These are phyloP conservation scores for Flaveria sonorensis DNA, from an alignment of 129 eudicot genomes.

Conservation along the genomic window DNA sequence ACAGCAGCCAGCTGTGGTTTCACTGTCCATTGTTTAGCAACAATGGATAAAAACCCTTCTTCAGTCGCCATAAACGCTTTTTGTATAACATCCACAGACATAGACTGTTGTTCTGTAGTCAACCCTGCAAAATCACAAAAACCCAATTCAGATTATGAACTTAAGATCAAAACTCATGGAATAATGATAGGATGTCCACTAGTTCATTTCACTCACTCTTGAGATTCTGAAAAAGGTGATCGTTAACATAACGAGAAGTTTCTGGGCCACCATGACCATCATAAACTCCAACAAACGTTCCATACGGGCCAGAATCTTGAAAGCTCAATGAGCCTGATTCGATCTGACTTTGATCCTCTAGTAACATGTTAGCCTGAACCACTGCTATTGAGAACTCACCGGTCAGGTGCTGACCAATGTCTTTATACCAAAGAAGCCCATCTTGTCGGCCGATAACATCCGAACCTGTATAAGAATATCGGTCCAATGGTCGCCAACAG, in stretches of 20 bases:
- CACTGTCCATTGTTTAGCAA: constrained; percentile 63
- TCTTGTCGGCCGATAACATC: constrained; percentile 62
- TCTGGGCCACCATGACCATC: constrained; percentile 93
- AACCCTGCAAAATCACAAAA: constrained; percentile 45
- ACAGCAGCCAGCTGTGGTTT: constrained; percentile 74
- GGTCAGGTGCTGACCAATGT: constrained; percentile 56
- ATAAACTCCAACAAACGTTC: constrained; percentile 76
- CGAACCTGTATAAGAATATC: constrained; percentile 39
- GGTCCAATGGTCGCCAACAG: constrained; percentile 63
- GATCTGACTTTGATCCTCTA: constrained; percentile 76
- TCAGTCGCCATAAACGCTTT: constrained; percentile 71
- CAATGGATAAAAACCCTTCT: constrained; percentile 66
- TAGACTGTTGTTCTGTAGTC: constrained; percentile 56
- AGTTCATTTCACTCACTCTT: constrained; percentile 47
- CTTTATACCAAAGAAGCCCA: constrained; percentile 81
- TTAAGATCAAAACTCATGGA: not conserved
- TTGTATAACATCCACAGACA: constrained; percentile 65
- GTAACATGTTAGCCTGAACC: constrained; percentile 74
- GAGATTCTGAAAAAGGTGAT: constrained; percentile 61
- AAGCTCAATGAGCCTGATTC: constrained; percentile 77
- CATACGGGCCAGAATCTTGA: constrained; percentile 65
- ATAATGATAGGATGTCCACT: not conserved
- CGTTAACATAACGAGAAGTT: constrained; percentile 71
- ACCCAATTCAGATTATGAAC: not conserved
- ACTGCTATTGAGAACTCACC: constrained; percentile 83